phyloP scores from a whole-genome alignment of 1,139 yeast species.

The Meyerozyma athensensis region DNA sequence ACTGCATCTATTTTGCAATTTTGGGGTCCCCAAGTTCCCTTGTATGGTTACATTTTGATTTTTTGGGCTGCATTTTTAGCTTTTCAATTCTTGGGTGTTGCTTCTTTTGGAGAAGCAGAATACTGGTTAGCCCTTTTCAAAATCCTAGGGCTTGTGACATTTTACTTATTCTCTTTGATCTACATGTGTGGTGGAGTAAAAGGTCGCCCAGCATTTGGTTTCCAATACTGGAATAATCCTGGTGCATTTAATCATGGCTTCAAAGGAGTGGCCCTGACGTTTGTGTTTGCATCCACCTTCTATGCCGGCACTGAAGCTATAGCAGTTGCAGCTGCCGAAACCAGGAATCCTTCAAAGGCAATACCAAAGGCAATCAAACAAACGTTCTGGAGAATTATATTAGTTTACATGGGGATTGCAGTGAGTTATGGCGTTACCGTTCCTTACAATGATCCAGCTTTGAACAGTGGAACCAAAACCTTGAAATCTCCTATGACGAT shows the following conservation, averaged over 20 bases:
- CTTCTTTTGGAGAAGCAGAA: conserved; percentile 64
- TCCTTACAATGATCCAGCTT: conserved; percentile 43
- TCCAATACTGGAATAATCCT: conserved; percentile 49
- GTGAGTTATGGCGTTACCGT: conserved; percentile 52
- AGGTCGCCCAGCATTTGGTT: conserved; percentile 48
- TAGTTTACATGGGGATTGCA: conserved; percentile 53
- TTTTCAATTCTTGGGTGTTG: conserved; percentile 54
- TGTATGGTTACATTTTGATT: conserved; percentile 53
- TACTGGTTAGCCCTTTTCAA: conserved; percentile 59
- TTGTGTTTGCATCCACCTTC: conserved; percentile 64
- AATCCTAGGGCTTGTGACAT: conserved; percentile 51
- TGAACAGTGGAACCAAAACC: conserved; percentile 20
- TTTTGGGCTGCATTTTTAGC: conserved; percentile 52
- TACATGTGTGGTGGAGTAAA: conserved; percentile 66
- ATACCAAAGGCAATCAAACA: conserved; percentile 58
- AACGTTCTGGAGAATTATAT: conserved; percentile 48
- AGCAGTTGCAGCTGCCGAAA: conserved; percentile 54
- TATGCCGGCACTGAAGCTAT: conserved; percentile 57
- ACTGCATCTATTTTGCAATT: conserved; percentile 48
- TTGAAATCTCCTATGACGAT: conserved; percentile 42
- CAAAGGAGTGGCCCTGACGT: conserved; percentile 35
- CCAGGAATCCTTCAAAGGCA: conserved; percentile 51
- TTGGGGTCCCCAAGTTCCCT: conserved; percentile 60
- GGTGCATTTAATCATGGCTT: conserved; percentile 14
- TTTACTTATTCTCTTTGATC: conserved; percentile 53